Evolutionary conservation across 306 rosid species (phyloP).

Genomic region (Vigna hirtella): DNA sequence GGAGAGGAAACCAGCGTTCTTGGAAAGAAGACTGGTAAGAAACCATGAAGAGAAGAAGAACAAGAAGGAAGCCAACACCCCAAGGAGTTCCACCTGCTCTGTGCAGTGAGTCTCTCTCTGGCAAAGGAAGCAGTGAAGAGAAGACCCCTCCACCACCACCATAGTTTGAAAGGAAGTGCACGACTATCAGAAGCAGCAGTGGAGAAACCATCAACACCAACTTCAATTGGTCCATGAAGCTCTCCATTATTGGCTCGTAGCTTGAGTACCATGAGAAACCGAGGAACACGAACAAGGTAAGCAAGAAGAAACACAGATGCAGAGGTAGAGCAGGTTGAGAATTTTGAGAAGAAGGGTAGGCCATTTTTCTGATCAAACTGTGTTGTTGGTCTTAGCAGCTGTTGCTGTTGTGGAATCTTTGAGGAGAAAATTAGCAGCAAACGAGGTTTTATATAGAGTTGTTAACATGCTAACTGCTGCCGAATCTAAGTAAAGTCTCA

Average conservation of each 20-base stretch:
- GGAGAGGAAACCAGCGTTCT: conserved; percentile 84
- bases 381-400: neutral
- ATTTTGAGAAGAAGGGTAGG: conserved; percentile 40
- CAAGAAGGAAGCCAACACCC: conserved; percentile 81
- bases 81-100: conserved; percentile 86
- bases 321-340: conserved; percentile 59
- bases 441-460: conserved; percentile 42
- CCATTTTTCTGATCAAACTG: conserved; percentile 45
- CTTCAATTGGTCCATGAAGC: conserved; percentile 67
- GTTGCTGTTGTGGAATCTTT: conserved; percentile 9
- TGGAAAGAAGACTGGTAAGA: conserved; percentile 74
- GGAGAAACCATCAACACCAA: conserved; percentile 66
- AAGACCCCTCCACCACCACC: conserved; percentile 43
- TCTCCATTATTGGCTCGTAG: conserved; percentile 67
- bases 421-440: conserved; percentile 21
- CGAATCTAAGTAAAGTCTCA: neutral
- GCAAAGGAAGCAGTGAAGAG: conserved; percentile 52
- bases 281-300: conserved; percentile 60
- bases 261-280: conserved; percentile 70
- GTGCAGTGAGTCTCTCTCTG: conserved; percentile 64
- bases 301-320: conserved; percentile 66
- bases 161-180: conserved; percentile 60
- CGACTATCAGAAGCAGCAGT: conserved; percentile 57
- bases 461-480: conserved; percentile 9
- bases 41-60: conserved; percentile 68